These are phyloP conservation scores for Linnemannia zychae DNA, from an alignment of 192 early-diverging fungal species.

Conservation along the genomic window DNA sequence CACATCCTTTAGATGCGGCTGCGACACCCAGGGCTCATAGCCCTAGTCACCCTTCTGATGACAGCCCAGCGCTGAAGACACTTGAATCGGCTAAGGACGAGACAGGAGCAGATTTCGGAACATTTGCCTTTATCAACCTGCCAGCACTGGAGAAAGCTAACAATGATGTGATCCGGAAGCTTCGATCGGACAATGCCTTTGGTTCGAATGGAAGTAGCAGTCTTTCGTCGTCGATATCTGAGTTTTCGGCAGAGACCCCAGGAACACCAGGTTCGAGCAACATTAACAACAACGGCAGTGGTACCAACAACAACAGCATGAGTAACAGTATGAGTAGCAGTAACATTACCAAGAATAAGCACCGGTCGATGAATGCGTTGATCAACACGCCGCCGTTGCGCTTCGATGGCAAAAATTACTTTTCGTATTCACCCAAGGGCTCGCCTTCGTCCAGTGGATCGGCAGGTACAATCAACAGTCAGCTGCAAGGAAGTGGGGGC, in stretches of 20 bases:
- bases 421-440: slow-evolving; percentile 51
- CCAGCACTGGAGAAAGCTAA: slow-evolving; percentile 92
- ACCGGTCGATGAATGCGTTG: slow-evolving; percentile 50
- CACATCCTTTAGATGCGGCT: slow-evolving; percentile 29
- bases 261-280: slow-evolving; percentile 39
- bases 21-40: slow-evolving; percentile 48
- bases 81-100: slow-evolving; percentile 39
- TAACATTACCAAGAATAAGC: slow-evolving; percentile 42
- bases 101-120: slow-evolving; percentile 84
- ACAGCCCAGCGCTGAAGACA: background rate
- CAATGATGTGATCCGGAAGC: slow-evolving; percentile 83
- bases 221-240: slow-evolving; percentile 45
- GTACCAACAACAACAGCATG: slow-evolving; percentile 21
- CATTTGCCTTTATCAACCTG: slow-evolving; percentile 93
- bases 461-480: slow-evolving; percentile 16
- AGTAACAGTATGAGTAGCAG: slow-evolving; percentile 21
- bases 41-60: slow-evolving; percentile 6
- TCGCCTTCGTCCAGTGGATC: slow-evolving; percentile 46
- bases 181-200: slow-evolving; percentile 73
- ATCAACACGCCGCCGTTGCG: slow-evolving; percentile 43
- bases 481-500: slow-evolving; percentile 22
- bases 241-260: slow-evolving; percentile 42
- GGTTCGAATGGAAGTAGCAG: slow-evolving; percentile 49
- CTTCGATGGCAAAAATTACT: slow-evolving; percentile 55
- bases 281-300: background rate